phyloP scores from a whole-genome alignment of 257 asterid genomes.

The Perilla frutescens region DNA sequence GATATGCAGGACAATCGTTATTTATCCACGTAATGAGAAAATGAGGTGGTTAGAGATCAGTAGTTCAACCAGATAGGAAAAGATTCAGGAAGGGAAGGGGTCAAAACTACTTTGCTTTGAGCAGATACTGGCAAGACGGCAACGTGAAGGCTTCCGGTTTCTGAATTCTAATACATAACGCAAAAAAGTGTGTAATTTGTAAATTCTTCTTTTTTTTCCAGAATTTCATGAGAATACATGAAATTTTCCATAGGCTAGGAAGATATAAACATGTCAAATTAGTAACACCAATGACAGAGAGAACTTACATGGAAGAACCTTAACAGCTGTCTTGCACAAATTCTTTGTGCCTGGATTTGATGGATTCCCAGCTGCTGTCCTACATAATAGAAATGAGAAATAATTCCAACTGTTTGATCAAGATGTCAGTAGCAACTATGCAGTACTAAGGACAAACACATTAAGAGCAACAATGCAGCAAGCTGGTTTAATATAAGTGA shows the following conservation, averaged over 20 bases:
- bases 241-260: conserved; percentile 15
- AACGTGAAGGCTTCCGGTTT: conserved; percentile 3
- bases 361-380: conserved; percentile 56
- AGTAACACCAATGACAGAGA: conserved; percentile 36
- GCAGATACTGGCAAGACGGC: not conserved
- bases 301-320: conserved; percentile 55
- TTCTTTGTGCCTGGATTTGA: conserved; percentile 48
- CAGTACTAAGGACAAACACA: conserved; percentile 20
- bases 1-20: conserved; percentile 9
- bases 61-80: conserved; percentile 17
- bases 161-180: not conserved
- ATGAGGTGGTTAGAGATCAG: conserved; percentile 6
- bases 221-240: conserved; percentile 2
- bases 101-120: conserved; percentile 29
- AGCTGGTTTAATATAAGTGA: conserved; percentile 11
- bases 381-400: conserved; percentile 45
- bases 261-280: not conserved
- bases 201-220: not conserved
- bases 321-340: conserved; percentile 43
- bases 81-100: not conserved
- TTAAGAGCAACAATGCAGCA: conserved; percentile 29
- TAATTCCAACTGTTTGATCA: conserved; percentile 26
- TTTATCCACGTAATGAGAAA: conserved; percentile 10
- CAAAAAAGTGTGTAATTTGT: not conserved
- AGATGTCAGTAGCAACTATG: conserved; percentile 26